Base-by-base conservation (phyloP, 1,284 basidiomycete species). In the Caloboletus inedulis region DNA sequence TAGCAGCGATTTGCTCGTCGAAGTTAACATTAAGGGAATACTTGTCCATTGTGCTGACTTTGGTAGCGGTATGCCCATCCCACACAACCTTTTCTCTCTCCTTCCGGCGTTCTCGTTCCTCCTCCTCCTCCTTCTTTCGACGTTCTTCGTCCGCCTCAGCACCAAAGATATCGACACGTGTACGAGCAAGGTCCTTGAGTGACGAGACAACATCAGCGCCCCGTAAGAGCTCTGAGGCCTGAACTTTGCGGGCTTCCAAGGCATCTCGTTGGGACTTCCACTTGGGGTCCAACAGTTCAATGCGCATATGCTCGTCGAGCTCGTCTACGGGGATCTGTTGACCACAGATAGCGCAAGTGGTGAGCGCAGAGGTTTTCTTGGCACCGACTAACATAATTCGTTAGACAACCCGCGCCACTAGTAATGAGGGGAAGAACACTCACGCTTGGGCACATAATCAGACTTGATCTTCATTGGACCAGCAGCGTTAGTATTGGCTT, bases 231-330 rank as follows among this genome's bases (percentile, higher is more conserved):
- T 96, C 89, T 39, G 89, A 91, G 8, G 92, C 85, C 68, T 97
- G 94, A 7, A 89, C 89, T 63, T 92, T 91, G 66, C 94, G 89
- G 44, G 86, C 80, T 67, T 98, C 94, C 62, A 94, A 75, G 18
- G 75, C 79, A 63, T 93, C 87, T 62, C 94, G 90, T 68, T 96
- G 92, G 55, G 94, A 92, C 70, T 97, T 97, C 94, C 94, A 98
- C 66, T 89, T 86, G 37, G 97, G 97, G 73, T 99, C 95, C 63
- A 99, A 82, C 46, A 98, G 75, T 71, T 99, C 97, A 70, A 99
- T 98, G 65, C 97, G 91, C 80, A 98, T 96, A 72, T 99, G 97
- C 69, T 99, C 95, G 60, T 94, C 86, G 56, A 99, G 80, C 70
- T 99, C 95, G 73, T 94, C 89, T 60, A 97, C 87, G 27, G 94